Evolutionary conservation across 2,329 filamentous ascomycete genomes (phyloP).

Genomic region (Myriosclerotinia duriaeana): DNA sequence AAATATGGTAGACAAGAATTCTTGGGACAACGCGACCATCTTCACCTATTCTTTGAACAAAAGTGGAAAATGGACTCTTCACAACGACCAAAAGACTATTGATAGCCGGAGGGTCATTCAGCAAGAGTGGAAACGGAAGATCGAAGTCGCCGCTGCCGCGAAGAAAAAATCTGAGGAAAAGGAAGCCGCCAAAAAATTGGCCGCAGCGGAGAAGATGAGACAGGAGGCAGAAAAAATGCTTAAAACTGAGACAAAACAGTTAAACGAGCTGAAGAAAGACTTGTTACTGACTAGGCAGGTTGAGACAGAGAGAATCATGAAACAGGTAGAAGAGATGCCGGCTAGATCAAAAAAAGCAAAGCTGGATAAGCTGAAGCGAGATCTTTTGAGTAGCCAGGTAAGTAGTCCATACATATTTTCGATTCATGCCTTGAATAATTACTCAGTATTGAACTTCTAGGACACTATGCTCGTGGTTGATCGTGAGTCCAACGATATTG

Average conservation of each 20-base stretch:
- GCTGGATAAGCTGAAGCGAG: neutral
- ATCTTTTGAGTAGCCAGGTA: neutral
- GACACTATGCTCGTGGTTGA: constrained; percentile 9
- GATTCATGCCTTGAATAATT: no score
- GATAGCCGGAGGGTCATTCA: neutral
- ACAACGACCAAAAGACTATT: neutral
- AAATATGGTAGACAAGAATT: neutral
- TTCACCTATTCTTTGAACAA: neutral
- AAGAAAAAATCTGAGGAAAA: neutral
- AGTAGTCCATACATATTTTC: neutral
- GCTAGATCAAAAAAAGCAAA: neutral
- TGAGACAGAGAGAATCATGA: neutral
- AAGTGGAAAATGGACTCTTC: neutral
- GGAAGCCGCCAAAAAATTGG: neutral
- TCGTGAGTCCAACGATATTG: neutral
- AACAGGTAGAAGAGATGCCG: neutral
- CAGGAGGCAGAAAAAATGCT: neutral
- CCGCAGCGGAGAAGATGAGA: neutral
- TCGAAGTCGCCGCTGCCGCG: neutral
- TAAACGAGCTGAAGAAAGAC: no score
- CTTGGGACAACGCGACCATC: neutral
- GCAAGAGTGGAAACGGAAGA: neutral
- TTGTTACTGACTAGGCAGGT: neutral
- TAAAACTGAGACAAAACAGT: neutral
- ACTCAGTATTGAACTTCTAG: neutral